phyloP scores from a whole-genome alignment of 495 filamentous ascomycete genomes.

The Lepidopterella palustris region DNA sequence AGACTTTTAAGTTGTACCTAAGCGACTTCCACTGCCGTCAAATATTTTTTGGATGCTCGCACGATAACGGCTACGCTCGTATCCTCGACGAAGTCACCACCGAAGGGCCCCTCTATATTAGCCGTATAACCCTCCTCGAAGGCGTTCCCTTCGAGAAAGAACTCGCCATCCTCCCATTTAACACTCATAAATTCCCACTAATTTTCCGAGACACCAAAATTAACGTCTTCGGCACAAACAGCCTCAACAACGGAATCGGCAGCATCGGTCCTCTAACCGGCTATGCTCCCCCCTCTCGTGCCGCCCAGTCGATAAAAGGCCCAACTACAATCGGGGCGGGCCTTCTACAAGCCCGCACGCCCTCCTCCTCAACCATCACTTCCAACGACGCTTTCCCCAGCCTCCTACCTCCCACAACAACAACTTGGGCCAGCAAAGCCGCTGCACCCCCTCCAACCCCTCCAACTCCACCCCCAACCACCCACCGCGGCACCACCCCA shows the following conservation, averaged over 20 bases:
- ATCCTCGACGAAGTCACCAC: constrained; percentile 59
- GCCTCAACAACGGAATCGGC: not conserved
- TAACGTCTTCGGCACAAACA: constrained; percentile 18
- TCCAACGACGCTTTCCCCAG: not conserved
- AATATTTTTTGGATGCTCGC: constrained; percentile 71
- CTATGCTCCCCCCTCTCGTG: constrained; percentile 6
- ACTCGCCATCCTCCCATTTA: constrained; percentile 50
- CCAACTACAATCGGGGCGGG: no score
- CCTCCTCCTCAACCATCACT: constrained; percentile 4
- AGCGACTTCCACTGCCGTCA: constrained; percentile 74
- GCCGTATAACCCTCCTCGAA: constrained; percentile 67
- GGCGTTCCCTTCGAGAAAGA: constrained; percentile 65
- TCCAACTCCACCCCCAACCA: constrained; percentile 11
- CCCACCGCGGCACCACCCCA: constrained; percentile 3
- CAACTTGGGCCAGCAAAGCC: constrained; percentile 18
- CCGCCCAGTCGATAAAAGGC: not conserved
- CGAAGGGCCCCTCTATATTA: constrained; percentile 46
- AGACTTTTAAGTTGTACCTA: constrained; percentile 60
- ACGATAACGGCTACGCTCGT: constrained; percentile 65
- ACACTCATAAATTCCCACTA: constrained; percentile 52
- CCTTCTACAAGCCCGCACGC: not conserved
- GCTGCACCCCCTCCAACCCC: constrained; percentile 14
- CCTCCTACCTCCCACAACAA: constrained; percentile 3
- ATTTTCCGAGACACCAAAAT: constrained; percentile 64
- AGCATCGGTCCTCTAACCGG: constrained; percentile 5